Conservation (phyloP, 331 rosid genomes). For the Dryas integrifolia region DNA sequence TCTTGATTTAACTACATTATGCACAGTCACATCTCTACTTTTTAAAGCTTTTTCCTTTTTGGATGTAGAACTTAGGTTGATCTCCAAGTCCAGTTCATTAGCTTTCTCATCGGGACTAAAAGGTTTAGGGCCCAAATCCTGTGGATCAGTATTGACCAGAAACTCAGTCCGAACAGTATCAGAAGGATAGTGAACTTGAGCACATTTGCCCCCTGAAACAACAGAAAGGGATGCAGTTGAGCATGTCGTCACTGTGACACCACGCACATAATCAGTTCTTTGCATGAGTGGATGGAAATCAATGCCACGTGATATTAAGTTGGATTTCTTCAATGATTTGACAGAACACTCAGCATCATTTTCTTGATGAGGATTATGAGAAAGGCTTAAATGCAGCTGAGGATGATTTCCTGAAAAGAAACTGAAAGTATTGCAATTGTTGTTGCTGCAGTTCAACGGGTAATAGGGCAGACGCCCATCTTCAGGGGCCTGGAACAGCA, state of each 20-base stretch:
- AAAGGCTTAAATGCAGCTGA: constrained; percentile 65
- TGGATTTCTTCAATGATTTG: constrained; percentile 43
- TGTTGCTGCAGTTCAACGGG: constrained; percentile 50
- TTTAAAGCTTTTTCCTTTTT: constrained; percentile 42
- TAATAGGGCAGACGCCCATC: constrained; percentile 55
- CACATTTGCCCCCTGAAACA: constrained; percentile 28
- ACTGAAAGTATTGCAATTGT: constrained; percentile 53
- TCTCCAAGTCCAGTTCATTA: constrained; percentile 81
- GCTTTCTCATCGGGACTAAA: constrained; percentile 37
- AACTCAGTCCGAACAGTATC: constrained; percentile 40
- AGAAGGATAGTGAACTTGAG: constrained; percentile 31
- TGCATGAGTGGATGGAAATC: constrained; percentile 96
- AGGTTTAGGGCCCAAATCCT: constrained; percentile 29
- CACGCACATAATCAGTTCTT: constrained; percentile 47
- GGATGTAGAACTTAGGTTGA: constrained; percentile 63
- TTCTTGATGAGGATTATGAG: constrained; percentile 62
- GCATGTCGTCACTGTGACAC: constrained; percentile 11
- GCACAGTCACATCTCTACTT: constrained; percentile 35
- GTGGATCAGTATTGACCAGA: constrained; percentile 28
- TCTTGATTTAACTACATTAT: constrained; percentile 32
- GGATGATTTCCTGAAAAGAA: constrained; percentile 76
- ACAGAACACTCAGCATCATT: constrained; percentile 42
- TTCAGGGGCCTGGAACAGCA: constrained; percentile 76
- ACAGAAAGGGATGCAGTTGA: constrained; percentile 25
- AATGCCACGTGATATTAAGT: constrained; percentile 53